Conservation (phyloP, 2,329 filamentous ascomycete genomes). For the Alternaria sp. region DNA sequence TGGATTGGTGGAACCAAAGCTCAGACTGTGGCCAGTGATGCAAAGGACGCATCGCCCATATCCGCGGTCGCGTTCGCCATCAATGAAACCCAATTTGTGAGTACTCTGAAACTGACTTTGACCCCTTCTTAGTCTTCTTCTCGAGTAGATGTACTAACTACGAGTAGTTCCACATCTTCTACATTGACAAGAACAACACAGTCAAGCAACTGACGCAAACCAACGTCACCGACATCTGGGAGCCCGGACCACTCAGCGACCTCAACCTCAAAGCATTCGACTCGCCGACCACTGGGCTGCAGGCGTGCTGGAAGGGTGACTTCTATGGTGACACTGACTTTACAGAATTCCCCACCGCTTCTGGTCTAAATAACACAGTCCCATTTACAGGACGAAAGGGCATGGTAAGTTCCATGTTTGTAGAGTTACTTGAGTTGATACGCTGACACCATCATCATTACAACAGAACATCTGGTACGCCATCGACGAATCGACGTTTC, state of each 20-base stretch:
- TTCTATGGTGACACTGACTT: constrained; percentile 51
- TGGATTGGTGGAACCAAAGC: constrained; percentile 50
- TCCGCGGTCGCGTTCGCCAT: constrained; percentile 52
- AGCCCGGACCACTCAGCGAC: constrained; percentile 60
- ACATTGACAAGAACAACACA: constrained; percentile 49
- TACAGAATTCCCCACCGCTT: constrained; percentile 43
- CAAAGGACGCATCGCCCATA: constrained; percentile 53
- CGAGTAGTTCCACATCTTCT: constrained; percentile 49
- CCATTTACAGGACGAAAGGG: constrained; percentile 40
- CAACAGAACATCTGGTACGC: constrained; percentile 52
- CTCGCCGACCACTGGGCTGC: constrained; percentile 84
- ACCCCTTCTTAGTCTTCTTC: not conserved
- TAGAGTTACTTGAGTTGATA: not conserved
- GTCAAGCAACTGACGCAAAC: constrained; percentile 49
- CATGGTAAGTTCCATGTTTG: constrained; percentile 30
- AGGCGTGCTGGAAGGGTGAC: constrained; percentile 80
- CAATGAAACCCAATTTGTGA: constrained; percentile 47
- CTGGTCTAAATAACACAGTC: constrained; percentile 31
- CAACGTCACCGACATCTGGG: constrained; percentile 50
- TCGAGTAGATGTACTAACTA: not conserved
- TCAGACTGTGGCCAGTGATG: constrained; percentile 50
- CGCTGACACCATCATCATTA: not conserved
- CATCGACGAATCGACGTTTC: constrained; percentile 47
- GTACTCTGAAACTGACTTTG: not conserved
- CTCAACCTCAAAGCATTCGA: constrained; percentile 87